Evolutionary conservation across 2,329 filamentous ascomycete species (phyloP).

Genomic region (Knoxdaviesia capensis): DNA sequence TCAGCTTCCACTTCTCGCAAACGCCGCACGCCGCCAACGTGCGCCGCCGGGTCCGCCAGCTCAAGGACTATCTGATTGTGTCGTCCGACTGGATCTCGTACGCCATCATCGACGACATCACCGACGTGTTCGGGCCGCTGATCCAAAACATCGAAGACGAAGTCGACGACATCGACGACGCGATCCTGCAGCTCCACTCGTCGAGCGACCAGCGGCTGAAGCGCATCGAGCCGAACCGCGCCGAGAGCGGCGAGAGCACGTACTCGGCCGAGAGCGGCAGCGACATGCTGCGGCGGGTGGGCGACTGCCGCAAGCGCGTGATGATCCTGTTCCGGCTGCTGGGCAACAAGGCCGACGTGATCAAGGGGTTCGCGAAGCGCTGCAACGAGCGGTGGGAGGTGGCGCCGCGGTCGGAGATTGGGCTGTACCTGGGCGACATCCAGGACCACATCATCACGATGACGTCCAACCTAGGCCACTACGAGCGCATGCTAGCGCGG

Average conservation of each 20-base stretch:
- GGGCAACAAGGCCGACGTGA: conserved; percentile 95
- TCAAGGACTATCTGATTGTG: conserved; percentile 82
- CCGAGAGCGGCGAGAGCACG: neutral
- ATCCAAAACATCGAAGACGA: conserved; percentile 90
- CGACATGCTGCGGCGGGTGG: conserved; percentile 83
- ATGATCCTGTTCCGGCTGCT: conserved; percentile 87
- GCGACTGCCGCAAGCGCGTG: conserved; percentile 89
- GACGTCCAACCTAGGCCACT: conserved; percentile 89
- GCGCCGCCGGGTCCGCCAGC: conserved; percentile 73
- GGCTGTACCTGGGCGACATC: conserved; percentile 93
- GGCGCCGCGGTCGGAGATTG: conserved; percentile 84
- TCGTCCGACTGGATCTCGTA: conserved; percentile 98
- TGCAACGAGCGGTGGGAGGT: conserved; percentile 98
- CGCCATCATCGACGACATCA: conserved; percentile 94
- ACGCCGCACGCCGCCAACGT: conserved; percentile 94
- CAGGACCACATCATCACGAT: conserved; percentile 99
- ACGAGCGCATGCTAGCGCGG: conserved; percentile 80
- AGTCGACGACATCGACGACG: conserved; percentile 91
- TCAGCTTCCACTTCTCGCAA: conserved; percentile 94
- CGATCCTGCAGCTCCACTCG: conserved; percentile 66
- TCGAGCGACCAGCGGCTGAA: conserved; percentile 24
- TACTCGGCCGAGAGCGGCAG: conserved; percentile 27
- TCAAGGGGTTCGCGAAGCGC: conserved; percentile 95
- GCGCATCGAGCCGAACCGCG: neutral
- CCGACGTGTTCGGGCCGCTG: conserved; percentile 81